Conservation (phyloP, 2,329 filamentous ascomycete species). For the Endothia cerciana region DNA sequence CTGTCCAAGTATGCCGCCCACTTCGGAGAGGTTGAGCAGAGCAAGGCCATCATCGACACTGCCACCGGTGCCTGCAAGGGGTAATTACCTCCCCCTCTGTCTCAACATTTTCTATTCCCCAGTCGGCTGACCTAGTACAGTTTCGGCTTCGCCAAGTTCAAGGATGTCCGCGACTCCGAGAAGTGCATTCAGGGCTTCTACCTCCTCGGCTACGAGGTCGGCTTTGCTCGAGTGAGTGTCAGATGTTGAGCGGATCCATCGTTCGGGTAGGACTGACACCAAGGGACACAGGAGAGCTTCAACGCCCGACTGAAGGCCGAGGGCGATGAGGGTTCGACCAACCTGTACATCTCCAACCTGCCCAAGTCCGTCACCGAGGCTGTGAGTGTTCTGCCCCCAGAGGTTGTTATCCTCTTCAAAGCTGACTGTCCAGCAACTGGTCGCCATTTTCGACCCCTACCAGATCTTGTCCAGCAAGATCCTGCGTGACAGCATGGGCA, state of each 20-base stretch:
- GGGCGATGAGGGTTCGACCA: conserved; percentile 86
- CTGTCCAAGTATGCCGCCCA: conserved; percentile 80
- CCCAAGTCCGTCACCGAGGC: conserved; percentile 91
- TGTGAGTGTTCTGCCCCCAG: conserved; percentile 53
- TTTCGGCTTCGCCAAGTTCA: conserved; percentile 97
- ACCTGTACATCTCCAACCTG: conserved; percentile 96
- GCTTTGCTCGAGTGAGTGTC: conserved; percentile 80
- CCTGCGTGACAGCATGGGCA: conserved; percentile 86
- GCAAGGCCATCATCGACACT: conserved; percentile 97
- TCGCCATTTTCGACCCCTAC: conserved; percentile 77
- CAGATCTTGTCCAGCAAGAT: conserved; percentile 94
- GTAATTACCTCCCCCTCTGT: conserved; percentile 53
- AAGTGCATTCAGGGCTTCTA: conserved; percentile 96
- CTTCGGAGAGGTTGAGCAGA: conserved; percentile 93
- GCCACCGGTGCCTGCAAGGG: conserved; percentile 94
- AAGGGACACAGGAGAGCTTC: conserved; percentile 77
- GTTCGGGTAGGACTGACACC: neutral
- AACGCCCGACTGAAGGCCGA: conserved; percentile 98
- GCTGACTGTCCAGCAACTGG: conserved; percentile 62
- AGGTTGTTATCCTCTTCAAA: conserved; percentile 30
- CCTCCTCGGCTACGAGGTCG: conserved; percentile 93
- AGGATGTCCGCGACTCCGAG: conserved; percentile 84
- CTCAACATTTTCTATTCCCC: conserved; percentile 3
- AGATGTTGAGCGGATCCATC: conserved; percentile 1
- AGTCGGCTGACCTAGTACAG: conserved; percentile 53